Evolutionary conservation across 169 alveolate genomes (phyloP), one percentile per base, ranked within the genome.

Genomic region (Plasmodium chabaudi): DNA sequence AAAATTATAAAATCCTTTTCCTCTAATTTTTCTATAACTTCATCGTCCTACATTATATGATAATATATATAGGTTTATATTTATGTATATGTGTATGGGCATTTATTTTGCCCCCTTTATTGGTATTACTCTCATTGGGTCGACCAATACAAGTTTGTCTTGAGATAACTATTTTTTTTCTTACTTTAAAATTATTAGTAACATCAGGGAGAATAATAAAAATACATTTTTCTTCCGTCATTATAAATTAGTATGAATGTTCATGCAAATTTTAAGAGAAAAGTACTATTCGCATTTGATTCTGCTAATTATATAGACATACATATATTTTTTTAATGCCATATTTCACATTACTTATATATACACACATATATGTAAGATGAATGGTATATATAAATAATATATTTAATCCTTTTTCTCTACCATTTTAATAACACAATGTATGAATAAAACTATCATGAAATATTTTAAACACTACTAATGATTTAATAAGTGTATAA

Each of bases 121-220:
- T 51, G 42, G 5, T 3, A 34, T 34, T 34, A 34, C 5, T 34
- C 6, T 34, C 42, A 34, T 34, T 34, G 5, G 7, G 0, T 3
- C 5, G 5, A 34, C 42, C 42, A 34, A 34, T 34, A 34, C 42
- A 34, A 5, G 42, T 68, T 68, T 17, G 9, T 21, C 10, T 5
- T 34, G 63, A 19, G 6, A 55, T 23, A 10, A 19, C 61, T 46
- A 34, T 46, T 67, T 60, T 59, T 21, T 65, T 79, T 82, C 59
- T 82, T 82, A 82, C 90, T 82, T 82, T 82, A 56, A 68, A 59
- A 65, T 68, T 57, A 46, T 47, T 56, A n/a, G 90, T 82, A 44
- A 82, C 90, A 60, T 82, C 90, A 44, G 90, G 90, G 2, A 82
- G 61, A 39, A 82, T 82, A 59, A 82, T 57, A 61, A 82, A 82